phyloP scores from a whole-genome alignment of 2,329 filamentous ascomycete species.

The Pseudogymnoascus destructans region DNA sequence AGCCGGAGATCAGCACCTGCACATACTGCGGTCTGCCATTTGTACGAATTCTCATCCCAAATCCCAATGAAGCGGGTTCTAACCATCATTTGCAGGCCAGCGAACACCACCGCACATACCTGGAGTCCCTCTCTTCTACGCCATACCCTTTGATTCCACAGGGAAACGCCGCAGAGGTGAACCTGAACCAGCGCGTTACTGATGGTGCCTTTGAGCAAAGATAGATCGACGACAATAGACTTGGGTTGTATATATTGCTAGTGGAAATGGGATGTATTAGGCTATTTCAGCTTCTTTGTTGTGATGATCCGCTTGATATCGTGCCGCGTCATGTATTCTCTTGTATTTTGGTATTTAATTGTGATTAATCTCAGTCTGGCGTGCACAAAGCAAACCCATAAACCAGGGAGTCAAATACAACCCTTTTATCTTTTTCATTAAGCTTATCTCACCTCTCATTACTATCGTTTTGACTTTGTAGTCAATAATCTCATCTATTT shows the following conservation, averaged over 20 bases:
- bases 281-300: background rate
- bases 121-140: slow-evolving; percentile 68
- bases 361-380: background rate
- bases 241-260: slow-evolving; percentile 1
- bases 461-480: background rate
- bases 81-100: slow-evolving; percentile 50
- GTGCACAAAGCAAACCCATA: background rate
- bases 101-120: slow-evolving; percentile 72
- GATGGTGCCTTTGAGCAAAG: slow-evolving; percentile 46
- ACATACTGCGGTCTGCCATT: slow-evolving; percentile 89
- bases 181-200: slow-evolving; percentile 44
- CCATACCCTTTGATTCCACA: slow-evolving; percentile 66
- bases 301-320: background rate
- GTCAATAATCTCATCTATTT: slow-evolving; percentile 1
- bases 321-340: background rate
- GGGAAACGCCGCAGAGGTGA: slow-evolving; percentile 44
- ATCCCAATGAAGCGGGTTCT: background rate
- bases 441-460: background rate
- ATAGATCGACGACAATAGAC: slow-evolving; percentile 27
- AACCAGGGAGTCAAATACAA: background rate
- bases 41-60: slow-evolving; percentile 41
- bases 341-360: background rate
- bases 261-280: slow-evolving; percentile 1
- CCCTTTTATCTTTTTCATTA: background rate
- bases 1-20: slow-evolving; percentile 83